A percentile compares a stretch with the other conserved stretches of the same genome.
phyloP scores from a whole-genome alignment of 2,329 filamentous ascomycete species.

The Allantophomopsis cytisporea region DNA sequence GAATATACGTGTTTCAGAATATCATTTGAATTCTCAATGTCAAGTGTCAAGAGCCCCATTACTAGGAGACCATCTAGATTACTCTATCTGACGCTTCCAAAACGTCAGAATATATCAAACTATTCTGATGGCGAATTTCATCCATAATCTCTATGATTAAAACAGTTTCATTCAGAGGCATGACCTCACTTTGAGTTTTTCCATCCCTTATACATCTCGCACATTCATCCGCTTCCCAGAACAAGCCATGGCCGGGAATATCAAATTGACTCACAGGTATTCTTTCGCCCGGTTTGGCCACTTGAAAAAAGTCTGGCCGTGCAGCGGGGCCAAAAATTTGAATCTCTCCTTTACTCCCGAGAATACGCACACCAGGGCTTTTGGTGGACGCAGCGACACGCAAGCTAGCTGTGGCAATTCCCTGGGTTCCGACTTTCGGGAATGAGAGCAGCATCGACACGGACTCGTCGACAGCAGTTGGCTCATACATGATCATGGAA shows the following conservation, averaged over 20 bases:
- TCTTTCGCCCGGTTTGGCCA: too few species aligned
- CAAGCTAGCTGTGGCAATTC: conserved; percentile 35
- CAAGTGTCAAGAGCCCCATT: too few species aligned
- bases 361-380: conserved; percentile 39
- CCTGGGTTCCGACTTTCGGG: too few species aligned
- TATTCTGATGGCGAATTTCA: conserved; percentile 46
- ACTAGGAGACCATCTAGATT: too few species aligned
- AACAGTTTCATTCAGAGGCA: conserved; percentile 66
- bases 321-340: conserved; percentile 43
- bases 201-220: conserved; percentile 65
- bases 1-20: too few species aligned
- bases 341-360: conserved; percentile 48
- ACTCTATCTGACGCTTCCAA: too few species aligned
- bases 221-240: conserved; percentile 75
- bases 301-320: too few species aligned
- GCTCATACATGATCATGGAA: too few species aligned
- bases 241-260: conserved; percentile 66
- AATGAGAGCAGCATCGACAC: too few species aligned
- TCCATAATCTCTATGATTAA: conserved; percentile 75
- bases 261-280: conserved; percentile 7
- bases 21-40: too few species aligned
- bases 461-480: too few species aligned
- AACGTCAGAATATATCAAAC: conserved; percentile 42
- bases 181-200: conserved; percentile 55
- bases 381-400: conserved; percentile 29